A percentile compares a stretch with the other conserved stretches of the same genome.
Evolutionary conservation across 2,329 filamentous ascomycete genomes (phyloP).

Genomic region (Ophiostoma montium): DNA sequence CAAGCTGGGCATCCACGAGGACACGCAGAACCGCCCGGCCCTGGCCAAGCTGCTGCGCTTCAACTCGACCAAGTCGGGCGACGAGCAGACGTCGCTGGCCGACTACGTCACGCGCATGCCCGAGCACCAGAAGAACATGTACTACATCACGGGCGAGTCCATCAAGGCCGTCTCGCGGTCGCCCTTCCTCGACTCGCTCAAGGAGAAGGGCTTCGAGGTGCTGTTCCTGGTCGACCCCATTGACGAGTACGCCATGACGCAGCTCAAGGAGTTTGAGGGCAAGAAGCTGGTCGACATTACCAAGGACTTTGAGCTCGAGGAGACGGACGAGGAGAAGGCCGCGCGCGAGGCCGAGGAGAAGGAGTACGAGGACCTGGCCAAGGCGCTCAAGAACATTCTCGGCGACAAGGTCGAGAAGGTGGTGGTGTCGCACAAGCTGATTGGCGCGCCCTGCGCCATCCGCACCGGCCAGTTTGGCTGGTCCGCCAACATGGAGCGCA

Average conservation of each 20-base stretch:
- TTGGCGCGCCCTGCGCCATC: constrained; percentile 90
- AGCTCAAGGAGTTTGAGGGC: constrained; percentile 99
- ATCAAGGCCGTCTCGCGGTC: constrained; percentile 97
- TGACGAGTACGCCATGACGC: constrained; percentile 98
- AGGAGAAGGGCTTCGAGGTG: constrained; percentile 98
- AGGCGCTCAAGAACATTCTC: constrained; percentile 97
- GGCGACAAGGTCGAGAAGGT: constrained; percentile 99
- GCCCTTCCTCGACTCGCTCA: constrained; percentile 96
- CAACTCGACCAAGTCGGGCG: constrained; percentile 97
- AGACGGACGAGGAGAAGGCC: constrained; percentile 99
- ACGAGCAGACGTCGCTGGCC: constrained; percentile 82
- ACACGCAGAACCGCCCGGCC: constrained; percentile 83
- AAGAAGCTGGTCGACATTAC: constrained; percentile 99
- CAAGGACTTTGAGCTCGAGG: constrained; percentile 99
- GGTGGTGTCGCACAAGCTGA: constrained; percentile 94
- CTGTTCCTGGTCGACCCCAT: constrained; percentile 99
- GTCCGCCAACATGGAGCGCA: constrained; percentile 99
- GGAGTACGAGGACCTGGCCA: constrained; percentile 88
- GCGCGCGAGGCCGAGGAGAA: constrained; percentile 93
- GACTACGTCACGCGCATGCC: constrained; percentile 99
- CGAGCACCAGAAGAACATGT: constrained; percentile 99
- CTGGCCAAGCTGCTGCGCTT: constrained; percentile 98
- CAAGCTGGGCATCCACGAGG: constrained; percentile 99
- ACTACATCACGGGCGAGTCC: constrained; percentile 99
- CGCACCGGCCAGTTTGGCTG: constrained; percentile 99